Percentiles rank a stretch among this genome's conserved stretches.
Evolutionary conservation across 108 stramenopile species (phyloP).

Genomic region (Nitzschia sp.): DNA sequence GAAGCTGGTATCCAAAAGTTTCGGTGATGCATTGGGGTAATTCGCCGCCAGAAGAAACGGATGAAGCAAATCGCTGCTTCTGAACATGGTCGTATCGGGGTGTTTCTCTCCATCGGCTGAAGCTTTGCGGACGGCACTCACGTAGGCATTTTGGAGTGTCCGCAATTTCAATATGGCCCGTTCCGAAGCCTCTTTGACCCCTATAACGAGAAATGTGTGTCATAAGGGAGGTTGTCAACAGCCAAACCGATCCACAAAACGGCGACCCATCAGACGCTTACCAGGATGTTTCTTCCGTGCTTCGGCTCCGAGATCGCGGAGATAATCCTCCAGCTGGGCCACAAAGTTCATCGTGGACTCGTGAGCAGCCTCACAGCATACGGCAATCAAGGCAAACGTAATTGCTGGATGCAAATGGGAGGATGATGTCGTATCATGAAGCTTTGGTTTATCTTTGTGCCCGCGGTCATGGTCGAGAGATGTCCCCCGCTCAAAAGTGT

Average conservation of each 20-base stretch:
- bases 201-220: slow-evolving; percentile 20
- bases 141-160: slow-evolving; percentile 76
- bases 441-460: too few relatives aligned
- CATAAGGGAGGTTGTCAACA: neutral
- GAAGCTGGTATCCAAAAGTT: slow-evolving; percentile 65
- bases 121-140: slow-evolving; percentile 78
- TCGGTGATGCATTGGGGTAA: slow-evolving; percentile 73
- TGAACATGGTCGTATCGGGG: slow-evolving; percentile 82
- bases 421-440: too few relatives aligned
- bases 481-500: too few relatives aligned
- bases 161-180: slow-evolving; percentile 80
- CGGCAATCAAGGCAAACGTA: neutral
- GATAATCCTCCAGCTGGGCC: slow-evolving; percentile 85
- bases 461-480: too few relatives aligned
- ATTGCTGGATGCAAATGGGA: neutral
- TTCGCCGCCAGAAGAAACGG: slow-evolving; percentile 84
- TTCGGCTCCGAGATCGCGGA: slow-evolving; percentile 85
- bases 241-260: neutral
- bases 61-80: slow-evolving; percentile 74
- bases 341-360: slow-evolving; percentile 77
- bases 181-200: slow-evolving; percentile 86
- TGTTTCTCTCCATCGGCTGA: slow-evolving; percentile 38
- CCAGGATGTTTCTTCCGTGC: slow-evolving; percentile 88
- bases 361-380: neutral
- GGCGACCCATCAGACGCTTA: slow-evolving; percentile 30